Evolutionary conservation across 257 asterid species (phyloP), one percentile per base, ranked within the genome.

Genomic region (Mentha longifolia): DNA sequence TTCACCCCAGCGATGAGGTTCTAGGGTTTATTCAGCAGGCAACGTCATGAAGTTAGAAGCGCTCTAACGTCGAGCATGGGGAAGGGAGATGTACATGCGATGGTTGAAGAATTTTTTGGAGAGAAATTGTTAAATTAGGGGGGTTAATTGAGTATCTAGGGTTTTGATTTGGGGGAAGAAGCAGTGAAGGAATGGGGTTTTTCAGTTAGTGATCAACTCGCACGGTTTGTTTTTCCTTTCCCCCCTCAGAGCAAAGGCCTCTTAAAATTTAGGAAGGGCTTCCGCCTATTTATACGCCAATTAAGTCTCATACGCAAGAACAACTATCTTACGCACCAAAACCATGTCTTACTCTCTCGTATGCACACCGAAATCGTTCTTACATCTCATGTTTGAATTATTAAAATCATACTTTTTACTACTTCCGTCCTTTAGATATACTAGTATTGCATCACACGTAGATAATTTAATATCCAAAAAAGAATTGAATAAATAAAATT

Each of bases 111-210:
- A 20, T 2, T 13, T 19, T 49, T 54, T 64, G 9, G 42, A 17
- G 54, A 55, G 49, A 15, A 46, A 35, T 42, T 52, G 15, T 16
- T 11, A 47, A 59, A 15, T 54, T 35, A 16, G 15, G 35, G n/a
- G 3, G 54, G 67, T 12, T 39, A 74, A 73, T 61, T 76, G 13
- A 39, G 63, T 30, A 68, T 9, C 74, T 82, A 82, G 84, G 86
- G 84, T 79, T 82, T 58, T 55, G 69, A 63, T 57, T 41, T 20
- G 67, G 42, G 30, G 67, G 76, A 54, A 62, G 63, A 49, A 76
- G 31, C 41, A 51, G 65, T 3, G 16, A 19, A 2, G 33, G 28
- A 22, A 35, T 5, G 61, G 70, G 68, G 70, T 3, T 39, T 76
- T 50, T 72, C 74, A 68, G 59, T 56, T 55, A 67, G 70, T 73